Percentiles rank a stretch among this genome's conserved stretches.
These are phyloP conservation scores for Polytolypa hystricis DNA, from an alignment of 2,329 filamentous ascomycete species.

Conservation along the genomic window DNA sequence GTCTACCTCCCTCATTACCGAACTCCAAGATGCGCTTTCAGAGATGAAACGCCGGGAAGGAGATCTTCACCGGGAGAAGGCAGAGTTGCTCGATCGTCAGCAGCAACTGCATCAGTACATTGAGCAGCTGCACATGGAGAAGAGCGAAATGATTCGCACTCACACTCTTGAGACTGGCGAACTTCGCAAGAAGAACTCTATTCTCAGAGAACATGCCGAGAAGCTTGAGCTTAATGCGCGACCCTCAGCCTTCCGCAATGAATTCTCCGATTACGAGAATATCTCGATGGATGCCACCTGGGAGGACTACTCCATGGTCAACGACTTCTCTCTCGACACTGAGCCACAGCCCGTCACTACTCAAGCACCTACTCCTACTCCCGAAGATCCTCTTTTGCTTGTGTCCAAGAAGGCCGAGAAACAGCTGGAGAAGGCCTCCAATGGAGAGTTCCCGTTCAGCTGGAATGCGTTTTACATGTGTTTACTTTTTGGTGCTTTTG, in stretches of 20 bases:
- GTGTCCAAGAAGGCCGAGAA: slow-evolving; percentile 28
- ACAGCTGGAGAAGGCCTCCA: slow-evolving; percentile 25
- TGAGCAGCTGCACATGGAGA: slow-evolving; percentile 68
- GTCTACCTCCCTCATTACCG: slow-evolving; percentile 62
- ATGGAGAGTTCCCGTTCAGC: slow-evolving; percentile 57
- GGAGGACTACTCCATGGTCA: slow-evolving; percentile 71
- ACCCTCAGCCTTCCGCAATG: slow-evolving; percentile 45
- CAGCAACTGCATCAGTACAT: slow-evolving; percentile 65
- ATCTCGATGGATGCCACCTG: slow-evolving; percentile 69
- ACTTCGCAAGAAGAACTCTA: slow-evolving; percentile 81
- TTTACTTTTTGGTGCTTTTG: slow-evolving; percentile 89
- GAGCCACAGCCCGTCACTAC: slow-evolving; percentile 24
- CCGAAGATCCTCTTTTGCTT: slow-evolving; percentile 29
- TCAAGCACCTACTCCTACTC: slow-evolving; percentile 14
- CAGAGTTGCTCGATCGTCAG: slow-evolving; percentile 58
- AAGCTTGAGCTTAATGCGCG: slow-evolving; percentile 32
- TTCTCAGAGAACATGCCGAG: slow-evolving; percentile 57
- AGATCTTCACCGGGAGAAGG: slow-evolving; percentile 42
- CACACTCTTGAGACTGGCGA: slow-evolving; percentile 87
- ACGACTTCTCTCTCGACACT: slow-evolving; percentile 41
- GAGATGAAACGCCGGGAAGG: slow-evolving; percentile 54
- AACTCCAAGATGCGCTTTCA: slow-evolving; percentile 66
- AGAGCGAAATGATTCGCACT: slow-evolving; percentile 77
- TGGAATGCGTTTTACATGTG: slow-evolving; percentile 77
- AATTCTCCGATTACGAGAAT: slow-evolving; percentile 73